Evolutionary conservation across 257 asterid species (phyloP).

Genomic region (Solanum virginianum): DNA sequence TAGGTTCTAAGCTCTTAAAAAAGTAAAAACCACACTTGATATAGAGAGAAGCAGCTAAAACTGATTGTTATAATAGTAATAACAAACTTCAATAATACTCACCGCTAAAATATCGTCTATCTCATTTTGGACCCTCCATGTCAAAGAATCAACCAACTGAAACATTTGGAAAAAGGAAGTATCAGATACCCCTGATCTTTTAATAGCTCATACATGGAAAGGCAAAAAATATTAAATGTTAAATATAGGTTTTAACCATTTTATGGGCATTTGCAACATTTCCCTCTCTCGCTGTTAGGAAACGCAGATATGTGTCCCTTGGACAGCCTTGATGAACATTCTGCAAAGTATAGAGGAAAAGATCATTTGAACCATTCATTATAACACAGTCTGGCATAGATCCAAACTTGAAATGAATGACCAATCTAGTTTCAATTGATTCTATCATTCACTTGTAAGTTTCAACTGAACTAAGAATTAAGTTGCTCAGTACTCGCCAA

Average conservation of each 20-base stretch:
- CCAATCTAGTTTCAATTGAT: neutral
- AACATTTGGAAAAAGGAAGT: constrained; percentile 7
- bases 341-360: constrained; percentile 19
- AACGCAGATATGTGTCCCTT: constrained; percentile 43
- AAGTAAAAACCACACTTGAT: neutral
- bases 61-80: neutral
- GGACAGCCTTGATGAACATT: constrained; percentile 61
- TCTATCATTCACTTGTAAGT: neutral
- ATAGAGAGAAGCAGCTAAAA: neutral
- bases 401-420: neutral
- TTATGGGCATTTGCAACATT: constrained; percentile 49
- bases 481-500: no score
- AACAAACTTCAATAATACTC: constrained; percentile 9
- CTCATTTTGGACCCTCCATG: constrained; percentile 59
- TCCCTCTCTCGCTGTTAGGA: constrained; percentile 64
- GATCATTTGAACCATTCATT: neutral
- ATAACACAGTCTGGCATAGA: neutral
- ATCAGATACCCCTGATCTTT: neutral
- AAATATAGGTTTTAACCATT: constrained; percentile 33
- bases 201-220: neutral
- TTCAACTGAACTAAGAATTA: neutral
- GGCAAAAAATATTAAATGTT: neutral
- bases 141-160: constrained; percentile 54
- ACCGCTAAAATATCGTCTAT: constrained; percentile 60
- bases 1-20: neutral